Base-by-base conservation (phyloP, 2,329 filamentous ascomycete species). In the Sclerotinia sclerotiorum region DNA sequence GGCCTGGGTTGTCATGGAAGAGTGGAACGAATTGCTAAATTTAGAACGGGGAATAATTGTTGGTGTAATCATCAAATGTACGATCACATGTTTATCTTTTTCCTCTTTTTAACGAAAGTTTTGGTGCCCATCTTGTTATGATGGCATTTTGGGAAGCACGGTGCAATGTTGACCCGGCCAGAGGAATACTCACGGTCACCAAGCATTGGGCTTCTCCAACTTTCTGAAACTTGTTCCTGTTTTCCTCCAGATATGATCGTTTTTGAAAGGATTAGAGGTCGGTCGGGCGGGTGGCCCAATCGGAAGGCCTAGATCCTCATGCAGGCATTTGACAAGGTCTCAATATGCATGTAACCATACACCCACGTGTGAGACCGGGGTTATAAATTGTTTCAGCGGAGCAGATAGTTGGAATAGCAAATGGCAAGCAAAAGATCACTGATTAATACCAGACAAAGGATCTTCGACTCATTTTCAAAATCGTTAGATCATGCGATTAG, bases 321-420 rank as follows among this genome's bases (percentile, higher is more conserved):
- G 15, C 42, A 61, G 44, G 19, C 21, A 48, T 48, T 35, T 32
- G 27, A 48, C 57, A 19, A 48, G 57, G 44, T 42, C 55, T 57
- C 55, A 21, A 57, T 57, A 61, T 48, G 57, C 42, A 35, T 62
- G 44, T 49, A 62, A 49, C 44, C 44, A 62, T 62, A 49, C 29
- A 17, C 35, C 44, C 58, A 62, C 58, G 44, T 62, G 58, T 13
- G 44, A 35, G 35, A 10, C 58, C 17, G 44, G 58, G 58, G 46
- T 49, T 62, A 29, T 32, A 62, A 49, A 49, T 62, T 49, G 13
- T 49, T 35, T 29, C 21, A 49, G n/a, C 27, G 27, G 27, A 48
- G 57, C 19, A 48, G 27, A 17, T 39, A 24, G 15, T 24, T 48
- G 57, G n/a, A 48, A 35, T 2, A 35, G 44, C 58, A 61, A 61